Conservation (phyloP, 2,329 filamentous ascomycete species). For the Xylogone sp. region DNA sequence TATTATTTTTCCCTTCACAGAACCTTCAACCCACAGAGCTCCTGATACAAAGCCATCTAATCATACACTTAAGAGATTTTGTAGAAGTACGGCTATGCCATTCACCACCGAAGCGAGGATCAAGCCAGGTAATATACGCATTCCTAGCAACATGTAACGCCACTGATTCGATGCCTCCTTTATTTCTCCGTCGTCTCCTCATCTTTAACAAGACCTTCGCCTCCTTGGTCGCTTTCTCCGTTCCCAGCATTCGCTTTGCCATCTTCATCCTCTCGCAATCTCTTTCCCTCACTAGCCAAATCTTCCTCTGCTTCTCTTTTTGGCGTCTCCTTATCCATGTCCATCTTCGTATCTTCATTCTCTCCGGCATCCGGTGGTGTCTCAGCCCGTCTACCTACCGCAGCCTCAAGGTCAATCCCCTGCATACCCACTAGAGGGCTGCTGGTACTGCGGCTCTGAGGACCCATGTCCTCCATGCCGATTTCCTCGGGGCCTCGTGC, state of each 20-base stretch:
- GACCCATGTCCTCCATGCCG: constrained; percentile 81
- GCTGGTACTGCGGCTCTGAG: constrained; percentile 50
- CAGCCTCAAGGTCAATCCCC: constrained; percentile 57
- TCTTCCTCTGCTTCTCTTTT: constrained; percentile 55
- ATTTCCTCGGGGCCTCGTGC: constrained; percentile 81
- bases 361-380: constrained; percentile 35
- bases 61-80: too few species aligned
- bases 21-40: too few species aligned
- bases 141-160: too few species aligned
- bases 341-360: constrained; percentile 24
- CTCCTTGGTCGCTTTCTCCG: constrained; percentile 8
- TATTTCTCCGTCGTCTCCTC: constrained; percentile 12
- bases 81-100: too few species aligned
- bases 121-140: too few species aligned
- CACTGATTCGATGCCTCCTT: constrained; percentile 4
- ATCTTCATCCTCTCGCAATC: constrained; percentile 38
- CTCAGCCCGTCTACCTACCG: constrained; percentile 50
- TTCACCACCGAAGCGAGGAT: too few species aligned
- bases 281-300: constrained; percentile 39
- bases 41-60: too few species aligned
- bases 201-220: constrained; percentile 13
- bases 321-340: constrained; percentile 32
- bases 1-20: too few species aligned
- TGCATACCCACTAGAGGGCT: constrained; percentile 40
- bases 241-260: constrained; percentile 10